These are phyloP conservation scores for Hyaloscypha finlandica DNA, from an alignment of 495 filamentous ascomycete genomes.

Conservation along the genomic window DNA sequence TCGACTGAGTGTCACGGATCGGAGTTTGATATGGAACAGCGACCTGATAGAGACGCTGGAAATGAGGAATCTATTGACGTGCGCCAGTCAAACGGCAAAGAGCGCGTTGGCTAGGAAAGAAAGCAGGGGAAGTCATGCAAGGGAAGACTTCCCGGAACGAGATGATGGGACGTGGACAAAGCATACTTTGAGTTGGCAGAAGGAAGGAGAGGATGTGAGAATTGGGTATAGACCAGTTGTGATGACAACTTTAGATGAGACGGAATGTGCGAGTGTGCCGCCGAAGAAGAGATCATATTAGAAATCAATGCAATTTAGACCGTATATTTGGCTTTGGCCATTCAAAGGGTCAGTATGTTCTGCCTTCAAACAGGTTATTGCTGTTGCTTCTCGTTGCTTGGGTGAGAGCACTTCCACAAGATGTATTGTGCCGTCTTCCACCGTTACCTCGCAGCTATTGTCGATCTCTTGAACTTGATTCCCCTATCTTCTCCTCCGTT, in stretches of 20 bases:
- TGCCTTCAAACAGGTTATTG: too few relatives aligned
- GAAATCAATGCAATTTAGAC: neutral
- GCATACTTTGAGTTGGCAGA: constrained; percentile 33
- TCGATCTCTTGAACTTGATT: too few relatives aligned
- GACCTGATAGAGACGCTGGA: constrained; percentile 34
- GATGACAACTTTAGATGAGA: constrained; percentile 30
- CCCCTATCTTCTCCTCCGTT: too few relatives aligned
- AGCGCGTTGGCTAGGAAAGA: constrained; percentile 31
- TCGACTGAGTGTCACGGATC: constrained; percentile 22
- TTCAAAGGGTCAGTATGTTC: neutral
- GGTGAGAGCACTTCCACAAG: too few relatives aligned
- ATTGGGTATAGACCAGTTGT: constrained; percentile 30
- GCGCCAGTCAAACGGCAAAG: constrained; percentile 31
- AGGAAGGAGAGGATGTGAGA: constrained; percentile 22
- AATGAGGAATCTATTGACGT: constrained; percentile 32
- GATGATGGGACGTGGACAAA: constrained; percentile 30
- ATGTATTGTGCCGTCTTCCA: too few relatives aligned
- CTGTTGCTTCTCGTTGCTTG: too few relatives aligned
- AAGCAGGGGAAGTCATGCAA: constrained; percentile 32
- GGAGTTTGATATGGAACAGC: constrained; percentile 30
- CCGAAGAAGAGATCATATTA: constrained; percentile 28
- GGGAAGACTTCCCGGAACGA: constrained; percentile 29
- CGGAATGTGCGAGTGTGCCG: constrained; percentile 30
- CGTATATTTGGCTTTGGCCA: neutral
- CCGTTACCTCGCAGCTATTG: too few relatives aligned